phyloP scores from a whole-genome alignment of 805 yeast genomes.

The Starmerella geochares region DNA sequence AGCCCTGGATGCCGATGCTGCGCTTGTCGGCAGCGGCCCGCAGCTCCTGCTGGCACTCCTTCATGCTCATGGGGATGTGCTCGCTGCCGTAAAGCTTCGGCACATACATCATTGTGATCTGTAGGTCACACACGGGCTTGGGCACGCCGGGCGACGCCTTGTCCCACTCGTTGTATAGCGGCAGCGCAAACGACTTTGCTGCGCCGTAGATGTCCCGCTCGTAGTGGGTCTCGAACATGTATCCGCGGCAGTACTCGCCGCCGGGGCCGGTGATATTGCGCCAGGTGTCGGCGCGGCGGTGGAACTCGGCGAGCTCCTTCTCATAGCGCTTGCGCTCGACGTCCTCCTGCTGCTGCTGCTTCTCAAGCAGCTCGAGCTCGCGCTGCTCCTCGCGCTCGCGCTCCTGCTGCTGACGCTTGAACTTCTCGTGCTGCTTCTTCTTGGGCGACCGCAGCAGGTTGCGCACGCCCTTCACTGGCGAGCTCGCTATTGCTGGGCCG shows the following conservation, averaged over 20 bases:
- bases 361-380: slow-evolving; percentile 11
- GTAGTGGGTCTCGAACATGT: slow-evolving; percentile 51
- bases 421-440: slow-evolving; percentile 14
- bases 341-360: slow-evolving; percentile 8
- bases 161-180: slow-evolving; percentile 79
- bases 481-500: neutral
- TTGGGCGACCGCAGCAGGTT: slow-evolving; percentile 25
- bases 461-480: slow-evolving; percentile 17
- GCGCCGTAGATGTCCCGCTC: slow-evolving; percentile 48
- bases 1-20: slow-evolving; percentile 46
- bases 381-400: slow-evolving; percentile 22
- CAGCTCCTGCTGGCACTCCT: slow-evolving; percentile 31
- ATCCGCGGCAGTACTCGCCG: slow-evolving; percentile 80
- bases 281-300: slow-evolving; percentile 37
- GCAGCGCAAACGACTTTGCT: slow-evolving; percentile 43
- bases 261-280: slow-evolving; percentile 59
- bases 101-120: slow-evolving; percentile 54
- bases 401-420: slow-evolving; percentile 22
- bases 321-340: slow-evolving; percentile 13
- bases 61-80: slow-evolving; percentile 49
- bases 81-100: slow-evolving; percentile 48
- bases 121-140: slow-evolving; percentile 54
- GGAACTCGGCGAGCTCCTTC: slow-evolving; percentile 19
- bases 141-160: slow-evolving; percentile 39
- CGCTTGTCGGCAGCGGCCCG: slow-evolving; percentile 29